A percentile compares a stretch with the other conserved stretches of the same genome.
Evolutionary conservation across 371 early-diverging fungal species (phyloP).

Genomic region (Circinella umbellata): DNA sequence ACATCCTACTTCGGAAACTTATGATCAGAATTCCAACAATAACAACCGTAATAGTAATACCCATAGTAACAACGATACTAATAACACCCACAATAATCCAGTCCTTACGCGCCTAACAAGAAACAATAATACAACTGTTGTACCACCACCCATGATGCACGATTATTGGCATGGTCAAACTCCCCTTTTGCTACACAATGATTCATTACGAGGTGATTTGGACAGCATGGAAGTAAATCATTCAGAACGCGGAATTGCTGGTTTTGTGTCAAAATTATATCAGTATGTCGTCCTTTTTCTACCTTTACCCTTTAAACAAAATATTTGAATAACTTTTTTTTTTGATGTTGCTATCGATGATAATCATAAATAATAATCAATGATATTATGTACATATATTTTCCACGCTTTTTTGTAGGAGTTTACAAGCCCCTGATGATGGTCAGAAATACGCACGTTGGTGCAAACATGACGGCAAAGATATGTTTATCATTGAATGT

Average conservation of each 20-base stretch:
- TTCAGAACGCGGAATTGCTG: constrained; percentile 51
- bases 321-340: not conserved
- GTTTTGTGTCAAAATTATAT: constrained; percentile 55
- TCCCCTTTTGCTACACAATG: constrained; percentile 9
- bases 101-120: not conserved
- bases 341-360: not conserved
- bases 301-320: not conserved
- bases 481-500: constrained; percentile 56
- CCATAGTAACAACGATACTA: not conserved
- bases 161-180: constrained; percentile 24
- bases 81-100: not conserved
- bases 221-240: constrained; percentile 16
- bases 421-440: constrained; percentile 40
- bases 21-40: constrained; percentile 5
- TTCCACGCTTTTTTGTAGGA: constrained; percentile 24
- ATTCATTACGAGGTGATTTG: constrained; percentile 7
- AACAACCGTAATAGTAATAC: not conserved
- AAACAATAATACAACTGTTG: not conserved
- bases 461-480: constrained; percentile 49
- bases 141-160: constrained; percentile 11
- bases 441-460: constrained; percentile 50
- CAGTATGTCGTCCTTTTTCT: constrained; percentile 32
- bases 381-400: too few relatives aligned
- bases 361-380: too few relatives aligned
- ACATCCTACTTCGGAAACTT: constrained; percentile 7